Evolutionary conservation across 495 filamentous ascomycete species (phyloP).

Genomic region (Xylaria sp.): DNA sequence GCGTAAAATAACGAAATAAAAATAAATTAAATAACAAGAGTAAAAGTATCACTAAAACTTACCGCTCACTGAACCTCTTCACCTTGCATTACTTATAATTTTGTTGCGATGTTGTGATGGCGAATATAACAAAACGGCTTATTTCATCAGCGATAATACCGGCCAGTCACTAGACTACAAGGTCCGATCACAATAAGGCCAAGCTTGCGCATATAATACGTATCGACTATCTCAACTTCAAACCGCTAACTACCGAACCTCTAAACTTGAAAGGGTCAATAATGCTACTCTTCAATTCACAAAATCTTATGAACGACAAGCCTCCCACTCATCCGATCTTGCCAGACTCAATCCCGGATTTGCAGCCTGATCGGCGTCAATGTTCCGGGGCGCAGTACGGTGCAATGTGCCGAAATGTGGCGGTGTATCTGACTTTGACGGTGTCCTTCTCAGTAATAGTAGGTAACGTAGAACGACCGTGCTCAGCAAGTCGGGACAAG

Average conservation of each 20-base stretch:
- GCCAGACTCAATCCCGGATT: not conserved
- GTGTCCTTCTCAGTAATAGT: not conserved
- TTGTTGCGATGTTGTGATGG: no score
- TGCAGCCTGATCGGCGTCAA: not conserved
- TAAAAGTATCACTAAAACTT: no score
- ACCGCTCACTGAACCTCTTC: no score
- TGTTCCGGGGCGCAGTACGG: not conserved
- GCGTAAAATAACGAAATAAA: no score
- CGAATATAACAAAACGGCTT: no score
- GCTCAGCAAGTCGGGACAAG: not conserved
- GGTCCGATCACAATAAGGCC: no score
- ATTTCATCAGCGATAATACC: no score
- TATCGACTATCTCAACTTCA: not conserved
- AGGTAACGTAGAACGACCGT: not conserved
- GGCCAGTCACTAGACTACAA: no score
- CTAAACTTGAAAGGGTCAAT: not conserved
- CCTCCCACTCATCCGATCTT: not conserved
- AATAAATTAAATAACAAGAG: no score
- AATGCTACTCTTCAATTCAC: not conserved
- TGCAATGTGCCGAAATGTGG: not conserved
- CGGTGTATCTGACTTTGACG: not conserved
- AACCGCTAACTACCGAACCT: not conserved
- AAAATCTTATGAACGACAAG: not conserved
- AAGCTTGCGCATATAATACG: no score
- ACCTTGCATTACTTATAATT: no score